Evolutionary conservation across 129 eudicot species (phyloP).

Genomic region (Solidago caesia): DNA sequence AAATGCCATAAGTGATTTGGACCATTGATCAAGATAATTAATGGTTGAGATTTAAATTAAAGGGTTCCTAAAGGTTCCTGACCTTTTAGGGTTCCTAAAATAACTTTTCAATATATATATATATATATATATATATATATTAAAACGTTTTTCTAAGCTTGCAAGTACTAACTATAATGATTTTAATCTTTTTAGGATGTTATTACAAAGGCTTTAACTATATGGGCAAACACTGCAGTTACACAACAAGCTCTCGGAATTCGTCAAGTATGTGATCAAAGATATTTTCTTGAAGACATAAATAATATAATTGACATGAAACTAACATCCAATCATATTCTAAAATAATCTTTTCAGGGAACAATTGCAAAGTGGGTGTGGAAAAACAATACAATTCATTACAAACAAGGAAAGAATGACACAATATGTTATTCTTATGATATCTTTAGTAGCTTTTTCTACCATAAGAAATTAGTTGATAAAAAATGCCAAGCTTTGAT

Average conservation of each 20-base stretch:
- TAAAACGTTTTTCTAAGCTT: too few relatives aligned
- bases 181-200: background rate
- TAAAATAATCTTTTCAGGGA: background rate
- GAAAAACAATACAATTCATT: background rate
- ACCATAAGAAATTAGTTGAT: slow-evolving; percentile 14
- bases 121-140: too few relatives aligned
- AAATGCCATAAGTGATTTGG: too few relatives aligned
- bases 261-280: slow-evolving; percentile 1
- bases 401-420: slow-evolving; percentile 8
- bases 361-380: background rate
- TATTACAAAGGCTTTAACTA: background rate
- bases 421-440: slow-evolving; percentile 14
- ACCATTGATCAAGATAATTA: too few relatives aligned
- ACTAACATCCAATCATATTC: background rate
- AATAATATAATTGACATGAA: background rate
- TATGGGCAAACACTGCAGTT: background rate
- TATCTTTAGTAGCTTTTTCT: background rate
- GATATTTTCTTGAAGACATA: background rate
- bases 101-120: too few relatives aligned
- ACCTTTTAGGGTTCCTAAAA: too few relatives aligned
- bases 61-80: too few relatives aligned
- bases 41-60: too few relatives aligned
- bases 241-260: slow-evolving; percentile 13
- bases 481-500: slow-evolving; percentile 16
- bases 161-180: too few relatives aligned